Conservation (phyloP, 495 filamentous ascomycete species). For the Aspergillus panamensis region DNA sequence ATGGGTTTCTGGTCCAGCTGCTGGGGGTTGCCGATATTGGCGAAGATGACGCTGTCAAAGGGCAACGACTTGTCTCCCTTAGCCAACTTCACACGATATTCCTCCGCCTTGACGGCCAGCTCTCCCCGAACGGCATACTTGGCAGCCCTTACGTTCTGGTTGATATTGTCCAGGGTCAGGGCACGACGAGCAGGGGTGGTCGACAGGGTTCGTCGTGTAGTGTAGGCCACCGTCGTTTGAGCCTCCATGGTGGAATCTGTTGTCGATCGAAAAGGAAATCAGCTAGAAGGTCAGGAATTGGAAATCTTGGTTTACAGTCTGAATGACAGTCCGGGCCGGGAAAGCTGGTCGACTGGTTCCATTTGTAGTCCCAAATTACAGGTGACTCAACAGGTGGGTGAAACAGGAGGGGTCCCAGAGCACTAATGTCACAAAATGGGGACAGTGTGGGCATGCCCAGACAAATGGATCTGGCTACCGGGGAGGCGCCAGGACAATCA, state of each 20-base stretch:
- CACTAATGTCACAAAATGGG: constrained; percentile 21
- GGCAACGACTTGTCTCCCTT: constrained; percentile 65
- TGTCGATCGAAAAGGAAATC: neutral
- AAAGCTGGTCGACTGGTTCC: neutral
- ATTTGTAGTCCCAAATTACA: constrained; percentile 9
- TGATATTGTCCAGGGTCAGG: constrained; percentile 85
- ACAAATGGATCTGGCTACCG: neutral
- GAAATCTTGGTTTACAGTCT: neutral
- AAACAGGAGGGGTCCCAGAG: constrained; percentile 2
- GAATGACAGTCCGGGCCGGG: constrained; percentile 2
- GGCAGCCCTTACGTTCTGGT: constrained; percentile 75
- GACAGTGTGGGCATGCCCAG: constrained; percentile 10
- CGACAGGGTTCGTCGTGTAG: constrained; percentile 53
- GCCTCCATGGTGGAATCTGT: constrained; percentile 31
- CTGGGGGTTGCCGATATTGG: constrained; percentile 98
- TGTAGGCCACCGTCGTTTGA: constrained; percentile 30
- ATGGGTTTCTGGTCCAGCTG: constrained; percentile 98
- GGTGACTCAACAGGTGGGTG: constrained; percentile 15
- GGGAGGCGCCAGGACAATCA: constrained; percentile 2
- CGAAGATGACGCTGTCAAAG: constrained; percentile 86
- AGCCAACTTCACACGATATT: constrained; percentile 69
- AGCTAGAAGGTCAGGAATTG: too few relatives aligned
- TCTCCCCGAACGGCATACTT: constrained; percentile 97
- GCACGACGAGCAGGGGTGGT: constrained; percentile 51
- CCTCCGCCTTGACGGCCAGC: constrained; percentile 84